Evolutionary conservation across 768 basidiomycete species (phyloP).

Genomic region (Lactarius hatsudake): DNA sequence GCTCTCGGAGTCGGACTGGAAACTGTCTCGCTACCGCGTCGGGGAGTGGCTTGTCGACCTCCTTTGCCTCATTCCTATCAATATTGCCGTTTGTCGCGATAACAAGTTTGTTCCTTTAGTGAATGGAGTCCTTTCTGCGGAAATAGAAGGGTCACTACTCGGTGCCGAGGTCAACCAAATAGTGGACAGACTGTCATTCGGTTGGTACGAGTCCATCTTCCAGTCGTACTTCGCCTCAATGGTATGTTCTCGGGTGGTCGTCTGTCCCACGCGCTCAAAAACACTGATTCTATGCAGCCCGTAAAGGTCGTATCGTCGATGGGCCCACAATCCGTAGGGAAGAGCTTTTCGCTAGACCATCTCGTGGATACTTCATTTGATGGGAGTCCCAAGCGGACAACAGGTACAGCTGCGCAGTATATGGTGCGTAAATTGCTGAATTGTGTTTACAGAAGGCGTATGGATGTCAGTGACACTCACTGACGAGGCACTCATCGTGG

Average conservation of each 20-base stretch:
- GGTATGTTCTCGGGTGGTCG: slow-evolving; percentile 32
- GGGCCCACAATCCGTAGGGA: slow-evolving; percentile 68
- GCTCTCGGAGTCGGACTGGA: slow-evolving; percentile 14
- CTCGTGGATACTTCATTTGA: slow-evolving; percentile 63
- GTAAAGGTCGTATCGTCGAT: slow-evolving; percentile 66
- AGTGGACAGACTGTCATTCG: slow-evolving; percentile 53
- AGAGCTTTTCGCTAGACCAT: slow-evolving; percentile 58
- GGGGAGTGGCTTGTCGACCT: slow-evolving; percentile 68
- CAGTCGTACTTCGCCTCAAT: slow-evolving; percentile 60
- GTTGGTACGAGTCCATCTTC: slow-evolving; percentile 66
- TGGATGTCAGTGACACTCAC: slow-evolving; percentile 70
- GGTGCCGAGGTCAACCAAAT: slow-evolving; percentile 58
- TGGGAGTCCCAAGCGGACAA: slow-evolving; percentile 63
- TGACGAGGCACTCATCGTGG: slow-evolving; percentile 49
- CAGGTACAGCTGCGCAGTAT: slow-evolving; percentile 33
- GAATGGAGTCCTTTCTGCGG: slow-evolving; percentile 51
- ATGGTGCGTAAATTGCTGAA: not conserved
- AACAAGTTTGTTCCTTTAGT: slow-evolving; percentile 62
- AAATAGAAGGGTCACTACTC: slow-evolving; percentile 50
- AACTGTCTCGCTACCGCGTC: slow-evolving; percentile 41
- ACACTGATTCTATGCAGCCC: slow-evolving; percentile 37
- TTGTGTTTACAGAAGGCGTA: slow-evolving; percentile 45
- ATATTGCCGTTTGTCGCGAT: slow-evolving; percentile 56
- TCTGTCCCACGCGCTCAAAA: not conserved
- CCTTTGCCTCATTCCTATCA: slow-evolving; percentile 62